Conservation (phyloP, 2,329 filamentous ascomycete species). For the Fusarium sp. region DNA sequence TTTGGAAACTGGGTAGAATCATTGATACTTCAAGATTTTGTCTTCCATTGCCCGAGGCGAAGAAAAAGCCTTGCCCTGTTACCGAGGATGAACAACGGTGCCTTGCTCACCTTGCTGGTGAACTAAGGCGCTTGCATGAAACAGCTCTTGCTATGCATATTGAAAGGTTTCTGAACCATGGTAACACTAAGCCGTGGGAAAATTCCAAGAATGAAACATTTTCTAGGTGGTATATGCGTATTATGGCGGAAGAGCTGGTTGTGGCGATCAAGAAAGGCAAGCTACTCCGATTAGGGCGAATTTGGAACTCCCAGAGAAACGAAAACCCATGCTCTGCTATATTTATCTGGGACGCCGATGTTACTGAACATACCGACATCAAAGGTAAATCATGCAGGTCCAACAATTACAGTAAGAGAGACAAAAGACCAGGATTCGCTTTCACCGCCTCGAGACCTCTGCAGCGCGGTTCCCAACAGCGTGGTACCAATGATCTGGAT, state of each 20-base stretch:
- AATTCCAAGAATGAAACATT: neutral
- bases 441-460: neutral
- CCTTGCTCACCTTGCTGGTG: neutral
- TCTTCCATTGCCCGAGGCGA: neutral
- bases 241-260: slow-evolving; percentile 1
- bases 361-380: neutral
- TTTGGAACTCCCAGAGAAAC: neutral
- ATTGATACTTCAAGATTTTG: neutral
- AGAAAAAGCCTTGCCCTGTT: neutral
- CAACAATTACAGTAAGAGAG: neutral
- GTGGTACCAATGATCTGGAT: neutral
- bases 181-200: neutral
- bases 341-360: neutral
- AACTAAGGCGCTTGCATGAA: neutral
- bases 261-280: neutral
- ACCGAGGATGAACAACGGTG: neutral
- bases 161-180: neutral
- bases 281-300: neutral
- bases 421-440: neutral
- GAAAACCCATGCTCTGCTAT: neutral
- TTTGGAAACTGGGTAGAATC: neutral
- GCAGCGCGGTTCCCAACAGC: neutral
- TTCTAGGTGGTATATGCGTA: neutral
- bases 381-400: neutral
- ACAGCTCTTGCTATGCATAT: neutral